Evolutionary conservation across 2,329 filamentous ascomycete species (phyloP).

Genomic region (Colletotrichum navitas): DNA sequence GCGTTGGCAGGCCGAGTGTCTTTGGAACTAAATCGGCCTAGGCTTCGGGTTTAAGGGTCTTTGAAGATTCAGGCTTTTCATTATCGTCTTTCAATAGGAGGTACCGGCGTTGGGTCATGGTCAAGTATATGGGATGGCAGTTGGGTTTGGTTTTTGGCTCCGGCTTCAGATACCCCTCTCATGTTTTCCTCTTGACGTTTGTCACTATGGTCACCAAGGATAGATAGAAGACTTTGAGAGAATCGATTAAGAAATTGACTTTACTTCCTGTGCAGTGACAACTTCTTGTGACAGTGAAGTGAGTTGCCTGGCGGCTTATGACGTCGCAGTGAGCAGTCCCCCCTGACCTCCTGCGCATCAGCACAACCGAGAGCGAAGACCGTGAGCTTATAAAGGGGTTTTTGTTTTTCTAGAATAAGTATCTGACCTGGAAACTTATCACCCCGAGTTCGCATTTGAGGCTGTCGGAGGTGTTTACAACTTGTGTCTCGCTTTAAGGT

Average conservation of each 20-base stretch:
- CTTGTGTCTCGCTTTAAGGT: neutral
- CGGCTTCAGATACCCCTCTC: neutral
- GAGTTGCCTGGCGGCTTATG: neutral
- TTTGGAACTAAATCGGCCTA: neutral
- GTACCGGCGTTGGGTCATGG: neutral
- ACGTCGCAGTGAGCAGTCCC: neutral
- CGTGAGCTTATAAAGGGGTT: neutral
- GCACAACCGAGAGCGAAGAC: neutral
- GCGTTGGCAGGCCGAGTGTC: neutral
- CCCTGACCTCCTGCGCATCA: neutral
- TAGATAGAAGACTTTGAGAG: neutral
- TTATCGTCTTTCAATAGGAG: neutral
- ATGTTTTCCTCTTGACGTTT: neutral
- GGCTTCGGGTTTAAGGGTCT: neutral
- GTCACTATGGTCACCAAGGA: neutral
- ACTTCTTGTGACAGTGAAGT: neutral
- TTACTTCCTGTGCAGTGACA: neutral
- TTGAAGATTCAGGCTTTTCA: neutral
- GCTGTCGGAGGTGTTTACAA: neutral
- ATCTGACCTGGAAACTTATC: neutral
- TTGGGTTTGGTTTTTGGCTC: conserved; percentile 2
- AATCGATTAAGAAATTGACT: neutral
- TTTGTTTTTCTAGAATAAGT: neutral
- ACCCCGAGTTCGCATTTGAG: neutral
- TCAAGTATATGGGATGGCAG: neutral